phyloP scores from a whole-genome alignment of 2,329 filamentous ascomycete species.

The Calycina herbarum region DNA sequence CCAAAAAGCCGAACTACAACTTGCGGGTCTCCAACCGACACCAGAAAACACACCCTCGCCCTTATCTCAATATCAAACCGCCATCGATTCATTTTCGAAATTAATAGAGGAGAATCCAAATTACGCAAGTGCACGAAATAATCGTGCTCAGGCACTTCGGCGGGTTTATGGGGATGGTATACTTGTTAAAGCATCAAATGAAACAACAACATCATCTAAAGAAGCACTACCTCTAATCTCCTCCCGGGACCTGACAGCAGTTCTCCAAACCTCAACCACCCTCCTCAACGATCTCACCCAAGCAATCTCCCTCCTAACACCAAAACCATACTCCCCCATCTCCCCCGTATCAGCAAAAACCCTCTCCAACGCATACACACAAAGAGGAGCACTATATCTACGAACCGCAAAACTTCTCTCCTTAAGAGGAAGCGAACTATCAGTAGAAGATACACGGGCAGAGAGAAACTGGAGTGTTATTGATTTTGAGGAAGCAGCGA shows the following conservation, averaged over 20 bases:
- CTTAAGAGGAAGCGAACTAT: conserved; percentile 35
- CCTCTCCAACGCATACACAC: conserved; percentile 69
- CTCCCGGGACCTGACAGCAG: conserved; percentile 45
- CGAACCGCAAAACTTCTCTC: conserved; percentile 49
- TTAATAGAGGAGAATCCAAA: conserved; percentile 59
- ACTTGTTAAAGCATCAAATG: conserved; percentile 41
- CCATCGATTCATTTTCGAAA: conserved; percentile 50
- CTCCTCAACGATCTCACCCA: conserved; percentile 55
- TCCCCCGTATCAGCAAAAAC: conserved; percentile 66
- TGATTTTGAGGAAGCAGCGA: conserved; percentile 63
- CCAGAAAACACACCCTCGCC: conserved; percentile 37
- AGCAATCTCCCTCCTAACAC: conserved; percentile 60
- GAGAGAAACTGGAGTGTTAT: conserved; percentile 51
- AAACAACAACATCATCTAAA: background rate
- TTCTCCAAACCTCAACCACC: conserved; percentile 43
- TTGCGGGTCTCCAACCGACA: conserved; percentile 42
- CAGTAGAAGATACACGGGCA: conserved; percentile 18
- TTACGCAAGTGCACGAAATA: conserved; percentile 74
- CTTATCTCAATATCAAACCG: conserved; percentile 47
- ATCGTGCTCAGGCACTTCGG: conserved; percentile 67
- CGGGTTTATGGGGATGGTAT: conserved; percentile 63
- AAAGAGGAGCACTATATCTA: conserved; percentile 66
- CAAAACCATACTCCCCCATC: conserved; percentile 52
- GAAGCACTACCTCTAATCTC: conserved; percentile 27
- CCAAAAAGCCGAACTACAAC: conserved; percentile 55